These are phyloP conservation scores for Fraxinus baroniana DNA, from an alignment of 305 asterid genomes.

Conservation along the genomic window DNA sequence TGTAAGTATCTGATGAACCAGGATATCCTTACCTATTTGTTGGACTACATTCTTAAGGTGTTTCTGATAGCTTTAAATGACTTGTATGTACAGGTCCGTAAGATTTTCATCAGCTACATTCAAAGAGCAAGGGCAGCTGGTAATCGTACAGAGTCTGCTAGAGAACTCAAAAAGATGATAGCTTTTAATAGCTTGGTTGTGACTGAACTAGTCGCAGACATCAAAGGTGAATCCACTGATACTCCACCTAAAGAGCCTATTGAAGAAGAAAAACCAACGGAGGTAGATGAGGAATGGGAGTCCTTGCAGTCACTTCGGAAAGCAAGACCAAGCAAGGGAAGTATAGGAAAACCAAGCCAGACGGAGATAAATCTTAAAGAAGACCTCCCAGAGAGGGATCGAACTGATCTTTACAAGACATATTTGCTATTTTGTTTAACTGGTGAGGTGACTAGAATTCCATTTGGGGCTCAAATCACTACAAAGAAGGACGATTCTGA, in stretches of 20 bases:
- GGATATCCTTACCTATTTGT: conserved; percentile 16
- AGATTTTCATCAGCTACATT: conserved; percentile 67
- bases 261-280: conserved; percentile 31
- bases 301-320: conserved; percentile 74
- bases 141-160: conserved; percentile 70
- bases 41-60: background rate
- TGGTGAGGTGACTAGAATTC: conserved; percentile 75
- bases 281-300: conserved; percentile 80
- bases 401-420: conserved; percentile 86
- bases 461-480: conserved; percentile 72
- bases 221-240: conserved; percentile 77
- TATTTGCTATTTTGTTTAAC: conserved; percentile 79
- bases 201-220: conserved; percentile 75
- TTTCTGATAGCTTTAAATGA: conserved; percentile 2
- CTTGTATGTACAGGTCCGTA: conserved; percentile 65
- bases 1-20: conserved; percentile 50
- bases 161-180: conserved; percentile 79
- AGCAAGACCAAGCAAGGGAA: conserved; percentile 53
- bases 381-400: conserved; percentile 84
- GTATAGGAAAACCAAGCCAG: conserved; percentile 55
- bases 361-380: conserved; percentile 83
- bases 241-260: conserved; percentile 49
- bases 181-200: conserved; percentile 82
- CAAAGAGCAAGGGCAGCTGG: conserved; percentile 82
- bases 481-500: conserved; percentile 85